Conservation (phyloP, 2,329 filamentous ascomycete species). For the Colletotrichum filicis region DNA sequence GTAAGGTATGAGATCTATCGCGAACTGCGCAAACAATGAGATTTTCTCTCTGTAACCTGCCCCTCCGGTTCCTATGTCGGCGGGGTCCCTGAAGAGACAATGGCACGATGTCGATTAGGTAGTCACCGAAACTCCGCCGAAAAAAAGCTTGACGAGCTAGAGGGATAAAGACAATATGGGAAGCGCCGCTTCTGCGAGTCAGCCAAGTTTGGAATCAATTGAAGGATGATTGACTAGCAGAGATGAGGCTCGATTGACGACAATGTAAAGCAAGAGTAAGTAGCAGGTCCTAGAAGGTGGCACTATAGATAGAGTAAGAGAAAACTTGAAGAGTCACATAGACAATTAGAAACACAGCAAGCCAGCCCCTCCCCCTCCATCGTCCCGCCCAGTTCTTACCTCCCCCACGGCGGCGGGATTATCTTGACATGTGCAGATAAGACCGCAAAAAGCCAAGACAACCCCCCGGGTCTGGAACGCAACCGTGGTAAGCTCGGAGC, state of each 20-base stretch:
- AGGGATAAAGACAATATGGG: background rate
- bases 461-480: slow-evolving; percentile 8
- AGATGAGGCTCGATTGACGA: background rate
- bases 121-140: background rate
- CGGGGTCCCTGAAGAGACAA: slow-evolving; percentile 4
- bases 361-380: background rate
- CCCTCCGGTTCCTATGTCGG: slow-evolving; percentile 23
- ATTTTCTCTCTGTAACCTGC: background rate
- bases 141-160: slow-evolving; percentile 5
- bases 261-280: too few relatives aligned
- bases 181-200: slow-evolving; percentile 16
- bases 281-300: too few relatives aligned
- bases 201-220: background rate
- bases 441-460: background rate
- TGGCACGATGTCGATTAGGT: slow-evolving; percentile 21
- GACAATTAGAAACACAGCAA: background rate
- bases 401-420: slow-evolving; percentile 4
- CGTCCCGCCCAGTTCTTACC: too few relatives aligned
- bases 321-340: background rate
- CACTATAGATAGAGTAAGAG: background rate
- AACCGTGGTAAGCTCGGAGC: background rate
- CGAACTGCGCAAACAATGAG: background rate
- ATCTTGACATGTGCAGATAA: slow-evolving; percentile 21
- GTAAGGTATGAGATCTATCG: background rate
- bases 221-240: background rate